Evolutionary conservation across 331 rosid genomes (phyloP), one percentile per base, ranked within the genome.

Genomic region (Quercus phellos): DNA sequence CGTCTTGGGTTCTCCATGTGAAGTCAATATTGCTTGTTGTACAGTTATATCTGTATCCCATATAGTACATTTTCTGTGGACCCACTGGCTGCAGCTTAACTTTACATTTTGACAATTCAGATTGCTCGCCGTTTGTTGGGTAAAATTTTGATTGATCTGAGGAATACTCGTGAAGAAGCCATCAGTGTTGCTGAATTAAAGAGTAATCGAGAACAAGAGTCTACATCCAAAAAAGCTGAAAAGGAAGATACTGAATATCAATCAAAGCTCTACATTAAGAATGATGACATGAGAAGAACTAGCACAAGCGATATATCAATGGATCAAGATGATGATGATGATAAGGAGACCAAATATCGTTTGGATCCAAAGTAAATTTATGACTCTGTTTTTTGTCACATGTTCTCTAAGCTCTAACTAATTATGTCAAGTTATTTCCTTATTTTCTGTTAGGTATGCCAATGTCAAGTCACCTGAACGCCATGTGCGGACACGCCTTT

Each of bases 111-210:
- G 79, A 34, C 60, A 74, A 66, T 81, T 70, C 81, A 95, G 99
- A 83, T 95, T 69, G 99, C 99, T 75, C 99, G 99, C 61, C 97
- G 99, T 81, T 80, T 95, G 79, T 78, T 95, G 94, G 99, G 99
- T 46, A 95, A 95, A 81, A 79, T 95, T 78, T 72, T 95, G 90
- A 95, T 95, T 81, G 99, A 95, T 85, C 76, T 95, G 88, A 87
- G 97, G 83, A 95, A 95, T 78, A 90, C 99, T 70, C 93, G 94
- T 35, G 99, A 92, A 81, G 99, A 95, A 90, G 98, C 99, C 78
- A 87, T 93, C 79, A 85, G 89, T 66, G 97, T 95, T 78, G 91
- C 95, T 9, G 99, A 90, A 75, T 84, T 90, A 69, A 95, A 91
- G 89, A 81, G 88, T 68, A 85, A 74, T 75, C 96, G 89, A 66